phyloP scores from a whole-genome alignment of 768 basidiomycete species.

The Trametes gibbosa region DNA sequence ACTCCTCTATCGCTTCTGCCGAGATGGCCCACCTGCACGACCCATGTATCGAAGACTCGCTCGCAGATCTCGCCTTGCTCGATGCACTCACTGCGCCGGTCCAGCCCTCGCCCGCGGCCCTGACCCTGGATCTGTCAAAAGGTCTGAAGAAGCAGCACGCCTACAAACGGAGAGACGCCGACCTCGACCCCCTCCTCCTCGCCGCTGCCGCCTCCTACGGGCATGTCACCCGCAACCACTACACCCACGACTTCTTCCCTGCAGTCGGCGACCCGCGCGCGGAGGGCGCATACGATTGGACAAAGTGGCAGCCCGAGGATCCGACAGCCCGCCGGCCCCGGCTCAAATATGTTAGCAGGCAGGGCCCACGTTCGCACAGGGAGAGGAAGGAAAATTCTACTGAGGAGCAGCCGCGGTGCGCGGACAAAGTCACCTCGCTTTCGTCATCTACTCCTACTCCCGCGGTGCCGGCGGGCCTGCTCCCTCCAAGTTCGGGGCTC shows the following conservation, averaged over 20 bases:
- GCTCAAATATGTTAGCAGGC: constrained; percentile 66
- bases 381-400: constrained; percentile 53
- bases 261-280: constrained; percentile 49
- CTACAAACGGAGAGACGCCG: constrained; percentile 64
- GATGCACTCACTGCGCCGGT: constrained; percentile 53
- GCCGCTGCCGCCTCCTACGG: constrained; percentile 75
- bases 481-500: constrained; percentile 34
- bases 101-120: constrained; percentile 38
- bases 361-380: constrained; percentile 67
- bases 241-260: constrained; percentile 76
- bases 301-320: constrained; percentile 50
- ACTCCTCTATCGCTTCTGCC: not conserved
- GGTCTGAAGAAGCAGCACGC: constrained; percentile 22
- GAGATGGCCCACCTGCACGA: constrained; percentile 22
- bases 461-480: constrained; percentile 19
- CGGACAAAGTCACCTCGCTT: constrained; percentile 35
- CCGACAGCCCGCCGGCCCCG: constrained; percentile 38
- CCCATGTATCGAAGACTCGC: constrained; percentile 23
- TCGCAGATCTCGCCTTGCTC: constrained; percentile 61
- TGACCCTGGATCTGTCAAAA: constrained; percentile 29
- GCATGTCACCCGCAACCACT: constrained; percentile 82
- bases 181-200: constrained; percentile 75
- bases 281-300: constrained; percentile 57
- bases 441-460: not conserved
- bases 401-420: constrained; percentile 35